Evolutionary conservation across 2,329 filamentous ascomycete species (phyloP).

Genomic region (Colletotrichum limetticola): DNA sequence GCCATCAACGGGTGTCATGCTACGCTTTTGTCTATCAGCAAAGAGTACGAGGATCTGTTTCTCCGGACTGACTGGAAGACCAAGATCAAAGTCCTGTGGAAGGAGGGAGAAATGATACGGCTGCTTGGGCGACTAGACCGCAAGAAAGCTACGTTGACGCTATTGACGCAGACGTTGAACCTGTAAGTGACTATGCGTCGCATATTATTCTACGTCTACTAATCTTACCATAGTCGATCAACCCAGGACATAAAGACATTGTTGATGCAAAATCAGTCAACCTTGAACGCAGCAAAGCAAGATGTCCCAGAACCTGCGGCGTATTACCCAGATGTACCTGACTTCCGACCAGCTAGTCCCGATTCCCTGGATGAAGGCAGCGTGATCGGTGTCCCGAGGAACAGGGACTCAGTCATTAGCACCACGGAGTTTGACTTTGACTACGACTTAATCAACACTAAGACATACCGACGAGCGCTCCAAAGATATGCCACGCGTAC

Average conservation of each 20-base stretch:
- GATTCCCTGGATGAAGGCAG: neutral
- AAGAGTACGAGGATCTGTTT: constrained; percentile 30
- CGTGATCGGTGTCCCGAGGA: neutral
- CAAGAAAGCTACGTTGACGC: constrained; percentile 28
- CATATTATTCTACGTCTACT: neutral
- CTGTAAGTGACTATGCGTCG: neutral
- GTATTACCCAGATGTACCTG: neutral
- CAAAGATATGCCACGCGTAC: neutral
- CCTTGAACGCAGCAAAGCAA: constrained; percentile 13
- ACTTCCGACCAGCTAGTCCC: neutral
- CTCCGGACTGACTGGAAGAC: constrained; percentile 21
- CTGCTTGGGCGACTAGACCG: constrained; percentile 20
- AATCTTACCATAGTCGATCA: constrained; percentile 1
- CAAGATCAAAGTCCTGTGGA: constrained; percentile 20
- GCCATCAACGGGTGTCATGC: constrained; percentile 32
- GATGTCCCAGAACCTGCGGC: constrained; percentile 4
- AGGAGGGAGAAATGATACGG: constrained; percentile 27
- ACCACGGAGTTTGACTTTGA: constrained; percentile 33
- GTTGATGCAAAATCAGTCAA: constrained; percentile 9
- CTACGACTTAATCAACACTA: constrained; percentile 27
- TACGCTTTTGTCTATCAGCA: constrained; percentile 20
- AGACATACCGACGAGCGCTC: constrained; percentile 22
- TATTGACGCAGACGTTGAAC: constrained; percentile 30
- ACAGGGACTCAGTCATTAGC: constrained; percentile 30
- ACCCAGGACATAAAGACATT: constrained; percentile 30